These are phyloP conservation scores for Phialocephala subalpina DNA, from an alignment of 2,329 filamentous ascomycete genomes.

Conservation along the genomic window DNA sequence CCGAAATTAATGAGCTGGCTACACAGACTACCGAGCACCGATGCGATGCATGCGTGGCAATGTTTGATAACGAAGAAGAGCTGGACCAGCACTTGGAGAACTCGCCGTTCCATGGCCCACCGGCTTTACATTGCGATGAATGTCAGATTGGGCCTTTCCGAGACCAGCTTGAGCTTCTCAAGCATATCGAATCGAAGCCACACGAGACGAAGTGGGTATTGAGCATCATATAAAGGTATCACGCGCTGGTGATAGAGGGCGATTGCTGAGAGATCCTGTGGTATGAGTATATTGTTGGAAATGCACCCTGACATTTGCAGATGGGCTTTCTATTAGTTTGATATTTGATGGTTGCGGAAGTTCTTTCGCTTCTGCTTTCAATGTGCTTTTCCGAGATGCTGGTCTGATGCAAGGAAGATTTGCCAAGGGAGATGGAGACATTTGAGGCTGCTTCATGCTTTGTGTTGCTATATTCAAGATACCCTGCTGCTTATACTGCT, in stretches of 20 bases:
- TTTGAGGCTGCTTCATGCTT: not conserved
- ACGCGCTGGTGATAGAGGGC: not conserved
- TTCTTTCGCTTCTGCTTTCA: not conserved
- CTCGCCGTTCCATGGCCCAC: conserved; percentile 11
- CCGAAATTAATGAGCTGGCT: not conserved
- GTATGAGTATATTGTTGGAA: not conserved
- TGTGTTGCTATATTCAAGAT: not conserved
- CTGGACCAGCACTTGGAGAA: not conserved
- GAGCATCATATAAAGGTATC: conserved; percentile 5
- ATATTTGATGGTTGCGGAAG: not conserved
- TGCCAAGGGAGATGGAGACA: not conserved
- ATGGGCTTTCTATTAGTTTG: not conserved
- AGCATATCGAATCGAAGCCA: conserved; percentile 12
- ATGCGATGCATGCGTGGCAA: not conserved
- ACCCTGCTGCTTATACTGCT: not conserved
- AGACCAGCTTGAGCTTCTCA: not conserved
- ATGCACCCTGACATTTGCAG: not conserved
- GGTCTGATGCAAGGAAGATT: not conserved
- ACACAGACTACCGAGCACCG: not conserved
- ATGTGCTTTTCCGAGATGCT: not conserved
- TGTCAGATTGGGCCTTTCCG: not conserved
- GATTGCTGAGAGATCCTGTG: not conserved
- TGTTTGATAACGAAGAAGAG: conserved; percentile 7
- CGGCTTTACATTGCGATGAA: not conserved
- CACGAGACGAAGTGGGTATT: conserved; percentile 11